phyloP scores from a whole-genome alignment of 495 filamentous ascomycete genomes.

The Talaromyces nanjingensis region DNA sequence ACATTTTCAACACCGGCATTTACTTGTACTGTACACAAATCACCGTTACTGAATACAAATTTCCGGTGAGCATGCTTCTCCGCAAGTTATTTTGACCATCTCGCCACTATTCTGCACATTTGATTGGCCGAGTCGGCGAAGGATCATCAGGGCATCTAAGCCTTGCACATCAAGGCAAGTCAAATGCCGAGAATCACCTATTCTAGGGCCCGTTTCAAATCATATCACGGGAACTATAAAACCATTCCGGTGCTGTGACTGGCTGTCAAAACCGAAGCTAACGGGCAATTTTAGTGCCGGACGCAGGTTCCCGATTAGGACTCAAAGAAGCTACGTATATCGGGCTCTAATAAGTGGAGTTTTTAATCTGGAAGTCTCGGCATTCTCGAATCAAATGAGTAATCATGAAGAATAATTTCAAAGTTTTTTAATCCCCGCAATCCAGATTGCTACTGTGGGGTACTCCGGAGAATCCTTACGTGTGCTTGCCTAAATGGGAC shows the following conservation, averaged over 20 bases:
- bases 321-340: not conserved
- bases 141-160: not conserved
- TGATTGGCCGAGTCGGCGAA: not conserved
- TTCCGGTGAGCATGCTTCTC: not conserved
- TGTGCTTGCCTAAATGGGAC: not conserved
- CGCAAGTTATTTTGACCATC: not conserved
- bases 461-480: not conserved
- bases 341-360: not conserved
- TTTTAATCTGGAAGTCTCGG: not conserved
- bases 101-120: not conserved
- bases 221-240: not conserved
- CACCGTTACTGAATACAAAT: not conserved
- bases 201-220: not conserved
- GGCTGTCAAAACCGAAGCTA: not conserved
- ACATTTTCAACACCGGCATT: not conserved
- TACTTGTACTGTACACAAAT: not conserved
- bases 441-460: not conserved
- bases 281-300: not conserved
- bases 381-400: not conserved
- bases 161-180: not conserved
- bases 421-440: not conserved
- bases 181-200: not conserved
- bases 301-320: not conserved
- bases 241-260: not conserved
- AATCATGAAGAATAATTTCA: not conserved